Percentiles rank a stretch among this genome's conserved stretches.
Evolutionary conservation across 441 rosid genomes (phyloP).

Genomic region (Erodium moschatum): DNA sequence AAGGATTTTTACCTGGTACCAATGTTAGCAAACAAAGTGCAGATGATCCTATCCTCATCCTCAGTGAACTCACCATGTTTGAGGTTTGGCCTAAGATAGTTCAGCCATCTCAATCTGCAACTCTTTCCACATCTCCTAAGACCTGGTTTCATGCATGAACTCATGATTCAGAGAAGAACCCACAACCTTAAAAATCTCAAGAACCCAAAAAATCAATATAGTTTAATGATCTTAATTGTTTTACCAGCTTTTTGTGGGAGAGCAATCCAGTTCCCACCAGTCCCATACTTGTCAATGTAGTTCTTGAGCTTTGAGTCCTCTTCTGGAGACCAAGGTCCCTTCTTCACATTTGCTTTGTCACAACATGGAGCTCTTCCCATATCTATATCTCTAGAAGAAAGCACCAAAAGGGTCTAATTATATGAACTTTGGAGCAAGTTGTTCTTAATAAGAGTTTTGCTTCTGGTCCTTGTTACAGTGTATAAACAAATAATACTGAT

Average conservation of each 20-base stretch:
- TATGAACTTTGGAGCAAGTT: conserved; percentile 11
- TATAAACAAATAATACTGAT: too few relatives aligned
- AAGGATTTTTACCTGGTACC: conserved; percentile 45
- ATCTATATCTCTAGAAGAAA: conserved; percentile 9
- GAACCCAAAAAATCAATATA: not conserved
- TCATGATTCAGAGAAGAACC: not conserved
- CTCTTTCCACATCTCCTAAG: conserved; percentile 70
- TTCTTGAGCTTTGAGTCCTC: conserved; percentile 29
- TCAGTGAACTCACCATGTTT: conserved; percentile 64
- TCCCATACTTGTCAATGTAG: not conserved
- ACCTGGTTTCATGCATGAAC: conserved; percentile 26
- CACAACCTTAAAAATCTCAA: not conserved
- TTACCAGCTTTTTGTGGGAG: conserved; percentile 49
- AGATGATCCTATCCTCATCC: conserved; percentile 53
- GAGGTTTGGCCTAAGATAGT: conserved; percentile 64
- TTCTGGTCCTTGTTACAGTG: not conserved
- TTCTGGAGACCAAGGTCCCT: conserved; percentile 66
- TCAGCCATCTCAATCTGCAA: conserved; percentile 20
- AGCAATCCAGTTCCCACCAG: conserved; percentile 27
- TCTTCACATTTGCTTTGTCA: conserved; percentile 59
- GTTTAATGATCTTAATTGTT: not conserved
- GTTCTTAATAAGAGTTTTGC: conserved; percentile 22
- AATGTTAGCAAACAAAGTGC: conserved; percentile 46
- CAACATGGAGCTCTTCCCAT: conserved; percentile 73
- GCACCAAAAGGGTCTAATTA: conserved; percentile 2